Conservation (phyloP, 176 grass and related monocot species). For the Poa pratensis region DNA sequence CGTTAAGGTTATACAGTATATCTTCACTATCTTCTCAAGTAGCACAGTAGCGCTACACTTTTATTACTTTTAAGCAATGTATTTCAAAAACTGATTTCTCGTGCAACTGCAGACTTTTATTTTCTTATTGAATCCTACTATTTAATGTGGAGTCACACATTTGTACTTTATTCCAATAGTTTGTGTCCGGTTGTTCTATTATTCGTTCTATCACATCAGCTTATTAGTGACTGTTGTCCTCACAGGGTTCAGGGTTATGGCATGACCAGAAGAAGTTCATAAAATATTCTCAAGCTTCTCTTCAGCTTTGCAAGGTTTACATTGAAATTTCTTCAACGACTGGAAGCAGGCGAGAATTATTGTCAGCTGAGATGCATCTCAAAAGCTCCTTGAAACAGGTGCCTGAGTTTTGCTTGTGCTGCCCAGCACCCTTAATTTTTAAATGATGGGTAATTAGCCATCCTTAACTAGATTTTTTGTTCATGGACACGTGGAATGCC, state of each 20-base stretch:
- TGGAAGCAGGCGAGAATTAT: constrained; percentile 69
- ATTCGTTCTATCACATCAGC: neutral
- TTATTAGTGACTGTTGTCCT: constrained; percentile 28
- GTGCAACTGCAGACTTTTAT: neutral
- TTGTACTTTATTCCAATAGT: neutral
- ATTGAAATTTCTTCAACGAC: constrained; percentile 76
- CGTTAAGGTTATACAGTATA: neutral
- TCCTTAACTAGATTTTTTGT: neutral
- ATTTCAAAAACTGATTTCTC: neutral
- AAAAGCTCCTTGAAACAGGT: constrained; percentile 91
- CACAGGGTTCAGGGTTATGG: constrained; percentile 86
- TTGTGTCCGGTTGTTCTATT: neutral
- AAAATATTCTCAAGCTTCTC: constrained; percentile 77
- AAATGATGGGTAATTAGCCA: neutral
- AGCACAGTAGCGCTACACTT: neutral
- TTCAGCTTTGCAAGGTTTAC: constrained; percentile 77
- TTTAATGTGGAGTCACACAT: neutral
- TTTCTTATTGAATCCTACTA: neutral
- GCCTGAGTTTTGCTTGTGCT: constrained; percentile 3
- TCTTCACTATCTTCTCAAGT: neutral
- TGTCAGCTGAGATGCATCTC: constrained; percentile 83
- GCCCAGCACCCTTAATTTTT: neutral
- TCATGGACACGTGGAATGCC: neutral
- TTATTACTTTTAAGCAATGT: neutral
- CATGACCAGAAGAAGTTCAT: constrained; percentile 66